Conservation (phyloP, 148 eudicot genomes). For the Cornus controversa region DNA sequence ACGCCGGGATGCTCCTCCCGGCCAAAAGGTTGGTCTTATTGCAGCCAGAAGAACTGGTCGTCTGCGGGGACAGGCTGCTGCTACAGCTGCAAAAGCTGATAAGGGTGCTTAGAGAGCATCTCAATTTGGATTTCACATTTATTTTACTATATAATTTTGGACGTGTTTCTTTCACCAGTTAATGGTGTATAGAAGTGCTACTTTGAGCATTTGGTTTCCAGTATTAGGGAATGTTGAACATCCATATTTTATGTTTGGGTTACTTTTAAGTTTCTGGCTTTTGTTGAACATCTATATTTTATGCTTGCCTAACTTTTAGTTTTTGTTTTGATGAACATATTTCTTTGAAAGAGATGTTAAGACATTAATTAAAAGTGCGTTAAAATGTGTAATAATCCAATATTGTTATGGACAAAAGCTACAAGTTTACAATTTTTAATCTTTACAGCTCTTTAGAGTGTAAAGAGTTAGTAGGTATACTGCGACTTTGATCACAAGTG, state of each 20-base stretch:
- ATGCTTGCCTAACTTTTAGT: too few relatives aligned
- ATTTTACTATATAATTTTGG: background rate
- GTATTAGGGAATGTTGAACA: background rate
- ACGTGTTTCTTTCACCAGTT: background rate
- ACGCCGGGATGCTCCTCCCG: conserved; percentile 55
- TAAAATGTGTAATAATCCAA: too few relatives aligned
- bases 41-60: conserved; percentile 55
- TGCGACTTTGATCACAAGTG: too few relatives aligned
- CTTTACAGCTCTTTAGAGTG: too few relatives aligned
- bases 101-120: conserved; percentile 20
- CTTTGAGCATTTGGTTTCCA: background rate
- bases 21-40: conserved; percentile 57
- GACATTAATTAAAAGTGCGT: too few relatives aligned
- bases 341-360: too few relatives aligned
- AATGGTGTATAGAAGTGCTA: background rate
- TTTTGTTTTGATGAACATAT: too few relatives aligned
- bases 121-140: background rate
- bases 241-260: background rate
- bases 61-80: conserved; percentile 53
- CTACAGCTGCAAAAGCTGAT: conserved; percentile 41
- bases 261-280: background rate
- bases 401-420: too few relatives aligned
- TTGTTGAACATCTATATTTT: background rate
- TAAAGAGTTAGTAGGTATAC: too few relatives aligned
- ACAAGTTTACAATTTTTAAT: too few relatives aligned